Base-by-base conservation (phyloP, 2,329 filamentous ascomycete genomes). In the Alternaria tenuissima region DNA sequence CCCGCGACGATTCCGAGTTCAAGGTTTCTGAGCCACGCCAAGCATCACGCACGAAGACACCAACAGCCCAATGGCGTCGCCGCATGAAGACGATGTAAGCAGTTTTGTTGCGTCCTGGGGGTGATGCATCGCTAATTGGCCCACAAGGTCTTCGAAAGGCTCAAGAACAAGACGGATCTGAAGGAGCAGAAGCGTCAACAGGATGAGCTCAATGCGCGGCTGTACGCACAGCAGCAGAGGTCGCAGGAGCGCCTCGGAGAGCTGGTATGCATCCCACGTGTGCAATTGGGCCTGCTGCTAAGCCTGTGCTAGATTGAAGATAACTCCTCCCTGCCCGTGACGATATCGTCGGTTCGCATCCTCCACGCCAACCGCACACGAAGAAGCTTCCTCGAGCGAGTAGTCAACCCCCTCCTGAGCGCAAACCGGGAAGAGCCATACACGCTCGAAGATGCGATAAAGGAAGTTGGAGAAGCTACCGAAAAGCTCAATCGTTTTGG, bases 251-350 rank as follows among this genome's bases (percentile, higher is more conserved):
- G 89, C 56, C 82, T 91, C 56, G 84, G 82, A 38, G 88, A 91
- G 76, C 78, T 93, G 80, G 89, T 91, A 81, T 61, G 82, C 11
- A 42, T 49, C n/a, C 18, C 43, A 14, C 28, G 53, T 53, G n/a
- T 48, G 24, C 28, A 61, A 49, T 58, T 54, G 44, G 22, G 54
- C 38, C 28, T 16, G 30, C 30, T 42, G 18, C 62, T 70, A 34
- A 70, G 28, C 41, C 22, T 14, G 30, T 43, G 22, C 60, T 62
- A 93, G 91, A 86, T 96, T 73, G 86, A 88, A 67, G 87, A 91
- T 79, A 96, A 98, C 78, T 90, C 91, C 67, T 92, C 92, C 43
- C 87, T 95, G 59, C 94, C 95, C 41, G 92, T 95, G 71, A 92
- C 93, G 14, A 90, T 99, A 76, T 92, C 92, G 70, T 91, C 92